Conservation (phyloP, 106 monocot genomes). For the Allium fistulosum region DNA sequence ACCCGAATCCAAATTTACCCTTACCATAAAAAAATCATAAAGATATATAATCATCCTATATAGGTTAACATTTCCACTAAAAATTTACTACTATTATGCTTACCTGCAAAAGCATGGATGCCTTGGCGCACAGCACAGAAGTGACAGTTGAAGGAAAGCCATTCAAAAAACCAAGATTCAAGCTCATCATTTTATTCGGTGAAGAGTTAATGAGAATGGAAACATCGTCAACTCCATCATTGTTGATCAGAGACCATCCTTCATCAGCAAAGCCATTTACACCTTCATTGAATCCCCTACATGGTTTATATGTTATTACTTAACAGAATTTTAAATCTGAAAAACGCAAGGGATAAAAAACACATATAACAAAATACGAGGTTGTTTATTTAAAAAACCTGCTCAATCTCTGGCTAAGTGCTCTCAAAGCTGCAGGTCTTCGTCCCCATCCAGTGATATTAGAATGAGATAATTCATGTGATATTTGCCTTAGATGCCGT, state of each 20-base stretch:
- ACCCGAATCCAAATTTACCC: too few relatives aligned
- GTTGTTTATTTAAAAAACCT: conserved; percentile 19
- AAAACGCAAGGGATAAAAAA: background rate
- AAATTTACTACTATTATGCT: background rate
- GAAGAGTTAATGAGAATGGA: conserved; percentile 54
- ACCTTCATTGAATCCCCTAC: conserved; percentile 69
- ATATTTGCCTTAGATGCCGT: conserved; percentile 56
- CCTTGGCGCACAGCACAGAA: conserved; percentile 60
- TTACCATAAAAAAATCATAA: too few relatives aligned
- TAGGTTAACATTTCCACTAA: too few relatives aligned
- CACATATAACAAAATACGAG: conserved; percentile 1
- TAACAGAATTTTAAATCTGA: background rate
- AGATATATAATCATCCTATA: too few relatives aligned
- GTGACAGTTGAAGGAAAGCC: conserved; percentile 19
- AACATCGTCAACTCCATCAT: conserved; percentile 58
- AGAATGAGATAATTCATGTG: conserved; percentile 47
- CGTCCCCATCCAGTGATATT: conserved; percentile 35
- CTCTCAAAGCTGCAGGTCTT: conserved; percentile 51
- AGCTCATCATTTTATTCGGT: conserved; percentile 29
- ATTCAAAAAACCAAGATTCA: conserved; percentile 43
- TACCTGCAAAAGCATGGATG: conserved; percentile 75
- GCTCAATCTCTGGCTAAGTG: conserved; percentile 52
- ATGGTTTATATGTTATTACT: background rate
- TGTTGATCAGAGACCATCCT: conserved; percentile 48
- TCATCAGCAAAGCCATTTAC: conserved; percentile 66